Percentiles rank a stretch among this genome's conserved stretches.
Conservation (phyloP, 2,329 filamentous ascomycete genomes). For the Hirsutella minnesotensis region DNA sequence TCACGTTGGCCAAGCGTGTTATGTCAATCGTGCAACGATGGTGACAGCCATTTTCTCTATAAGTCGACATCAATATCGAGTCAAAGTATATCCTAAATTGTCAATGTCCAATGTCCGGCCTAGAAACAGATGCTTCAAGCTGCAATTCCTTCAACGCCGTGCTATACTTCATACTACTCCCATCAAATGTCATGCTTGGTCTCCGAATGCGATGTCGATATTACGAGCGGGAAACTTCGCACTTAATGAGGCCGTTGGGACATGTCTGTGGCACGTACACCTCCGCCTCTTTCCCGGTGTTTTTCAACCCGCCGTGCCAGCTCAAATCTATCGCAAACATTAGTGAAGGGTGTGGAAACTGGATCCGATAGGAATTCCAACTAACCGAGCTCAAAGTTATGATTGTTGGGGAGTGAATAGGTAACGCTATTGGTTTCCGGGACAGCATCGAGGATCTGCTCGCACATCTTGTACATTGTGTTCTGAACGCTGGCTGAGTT, state of each 20-base stretch:
- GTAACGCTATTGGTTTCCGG: conserved; percentile 61
- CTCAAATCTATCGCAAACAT: conserved; percentile 54
- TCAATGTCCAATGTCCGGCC: too few relatives aligned
- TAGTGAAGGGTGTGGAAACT: background rate
- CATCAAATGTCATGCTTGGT: background rate
- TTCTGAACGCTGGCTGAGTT: conserved; percentile 87
- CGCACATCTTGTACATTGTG: conserved; percentile 98
- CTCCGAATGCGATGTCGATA: background rate
- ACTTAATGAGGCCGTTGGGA: conserved; percentile 92
- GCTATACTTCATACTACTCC: background rate
- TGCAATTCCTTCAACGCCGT: background rate
- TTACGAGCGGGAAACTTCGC: conserved; percentile 58
- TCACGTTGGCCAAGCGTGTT: too few relatives aligned
- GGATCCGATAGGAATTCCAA: conserved; percentile 8
- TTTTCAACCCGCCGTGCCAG: conserved; percentile 93
- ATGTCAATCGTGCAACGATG: too few relatives aligned
- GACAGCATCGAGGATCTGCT: conserved; percentile 67
- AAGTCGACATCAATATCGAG: too few relatives aligned
- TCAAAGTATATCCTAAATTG: too few relatives aligned
- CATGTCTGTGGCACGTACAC: conserved; percentile 88
- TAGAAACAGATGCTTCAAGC: too few relatives aligned
- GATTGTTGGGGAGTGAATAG: conserved; percentile 91
- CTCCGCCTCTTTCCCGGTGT: conserved; percentile 89
- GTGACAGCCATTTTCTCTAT: too few relatives aligned
- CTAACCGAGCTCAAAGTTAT: conserved; percentile 93